These are phyloP conservation scores for Lanmaoa pseudosensibilis DNA, from an alignment of 768 basidiomycete genomes.

Conservation along the genomic window DNA sequence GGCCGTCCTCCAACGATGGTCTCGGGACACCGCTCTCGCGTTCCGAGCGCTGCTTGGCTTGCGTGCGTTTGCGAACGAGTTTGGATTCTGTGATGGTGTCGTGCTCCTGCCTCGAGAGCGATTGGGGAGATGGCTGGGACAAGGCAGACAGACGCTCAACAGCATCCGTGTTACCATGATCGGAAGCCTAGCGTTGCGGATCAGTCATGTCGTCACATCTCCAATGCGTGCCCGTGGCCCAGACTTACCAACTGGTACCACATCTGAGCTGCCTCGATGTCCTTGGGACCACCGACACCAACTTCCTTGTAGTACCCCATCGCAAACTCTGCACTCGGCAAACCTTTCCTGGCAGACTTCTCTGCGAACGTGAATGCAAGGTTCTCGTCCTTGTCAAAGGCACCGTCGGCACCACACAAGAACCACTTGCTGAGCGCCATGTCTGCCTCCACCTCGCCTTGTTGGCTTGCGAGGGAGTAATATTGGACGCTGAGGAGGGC, in stretches of 20 bases:
- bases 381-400: conserved; percentile 84
- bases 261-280: conserved; percentile 59
- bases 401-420: conserved; percentile 75
- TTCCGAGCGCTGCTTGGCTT: conserved; percentile 58
- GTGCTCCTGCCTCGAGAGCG: conserved; percentile 78
- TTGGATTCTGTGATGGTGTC: conserved; percentile 74
- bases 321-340: conserved; percentile 88
- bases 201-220: neutral
- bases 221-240: neutral
- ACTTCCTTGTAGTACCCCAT: conserved; percentile 96
- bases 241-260: conserved; percentile 75
- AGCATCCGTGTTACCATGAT: conserved; percentile 83
- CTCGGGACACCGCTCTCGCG: conserved; percentile 16
- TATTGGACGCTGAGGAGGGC: conserved; percentile 89
- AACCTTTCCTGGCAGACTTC: conserved; percentile 73
- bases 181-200: conserved; percentile 53
- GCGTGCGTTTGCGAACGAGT: conserved; percentile 81
- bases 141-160: conserved; percentile 69
- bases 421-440: conserved; percentile 99
- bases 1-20: conserved; percentile 35
- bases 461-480: conserved; percentile 79
- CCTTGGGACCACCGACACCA: conserved; percentile 74
- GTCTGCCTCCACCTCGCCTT: conserved; percentile 89
- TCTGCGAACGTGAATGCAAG: conserved; percentile 89
- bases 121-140: conserved; percentile 55